phyloP scores from a whole-genome alignment of 1,139 yeast species.

The Sugiyamaella japonica region DNA sequence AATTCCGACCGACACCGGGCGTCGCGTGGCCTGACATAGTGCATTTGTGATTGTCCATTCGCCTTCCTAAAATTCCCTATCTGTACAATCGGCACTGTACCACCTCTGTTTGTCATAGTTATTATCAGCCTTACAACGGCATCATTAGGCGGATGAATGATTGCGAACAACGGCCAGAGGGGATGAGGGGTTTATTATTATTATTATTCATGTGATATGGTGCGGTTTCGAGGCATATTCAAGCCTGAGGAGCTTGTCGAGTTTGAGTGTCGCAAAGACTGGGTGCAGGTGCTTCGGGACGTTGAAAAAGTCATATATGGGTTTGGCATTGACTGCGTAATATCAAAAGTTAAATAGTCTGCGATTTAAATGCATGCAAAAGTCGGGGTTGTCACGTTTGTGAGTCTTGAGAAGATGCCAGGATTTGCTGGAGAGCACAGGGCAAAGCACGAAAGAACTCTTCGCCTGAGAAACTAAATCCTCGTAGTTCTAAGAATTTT shows the following conservation, averaged over 20 bases:
- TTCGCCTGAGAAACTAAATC: slow-evolving; percentile 29
- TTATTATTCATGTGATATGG: too few species aligned
- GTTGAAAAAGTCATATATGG: slow-evolving; percentile 98
- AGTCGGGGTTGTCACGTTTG: slow-evolving; percentile 2
- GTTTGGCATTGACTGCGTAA: slow-evolving; percentile 58
- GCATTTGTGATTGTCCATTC: neutral
- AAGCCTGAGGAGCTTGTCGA: slow-evolving; percentile 92
- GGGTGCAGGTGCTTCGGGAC: slow-evolving; percentile 71
- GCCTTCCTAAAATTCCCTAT: slow-evolving; percentile 9
- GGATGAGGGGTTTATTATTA: too few species aligned
- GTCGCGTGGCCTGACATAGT: neutral
- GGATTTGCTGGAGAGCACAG: slow-evolving; percentile 15
- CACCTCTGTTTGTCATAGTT: slow-evolving; percentile 10
- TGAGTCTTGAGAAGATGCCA: slow-evolving; percentile 2
- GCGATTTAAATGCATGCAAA: slow-evolving; percentile 9
- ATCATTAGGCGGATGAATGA: neutral
- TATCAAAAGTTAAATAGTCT: neutral
- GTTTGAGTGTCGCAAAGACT: slow-evolving; percentile 83
- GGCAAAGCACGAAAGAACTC: slow-evolving; percentile 27
- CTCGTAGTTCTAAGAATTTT: slow-evolving; percentile 25
- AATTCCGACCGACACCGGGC: neutral
- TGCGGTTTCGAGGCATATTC: slow-evolving; percentile 85
- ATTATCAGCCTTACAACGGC: slow-evolving; percentile 10
- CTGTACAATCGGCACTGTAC: neutral
- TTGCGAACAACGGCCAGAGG: too few species aligned